phyloP scores from a whole-genome alignment of 495 filamentous ascomycete species.

The Penicillium turbatum region DNA sequence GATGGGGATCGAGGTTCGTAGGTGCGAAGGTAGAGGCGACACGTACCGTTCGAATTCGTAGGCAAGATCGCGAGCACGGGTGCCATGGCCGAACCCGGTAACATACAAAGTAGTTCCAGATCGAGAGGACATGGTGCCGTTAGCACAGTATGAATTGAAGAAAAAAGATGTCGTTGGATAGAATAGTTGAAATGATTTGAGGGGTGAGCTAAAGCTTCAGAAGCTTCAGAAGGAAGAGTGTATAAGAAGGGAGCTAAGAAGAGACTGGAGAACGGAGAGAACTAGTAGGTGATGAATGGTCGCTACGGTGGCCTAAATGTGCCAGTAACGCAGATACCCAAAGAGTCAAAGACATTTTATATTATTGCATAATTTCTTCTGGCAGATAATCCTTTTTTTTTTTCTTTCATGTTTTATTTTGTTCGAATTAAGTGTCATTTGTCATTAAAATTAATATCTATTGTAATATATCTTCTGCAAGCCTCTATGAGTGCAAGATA shows the following conservation, averaged over 20 bases:
- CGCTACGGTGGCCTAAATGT: slow-evolving; percentile 6
- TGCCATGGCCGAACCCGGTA: slow-evolving; percentile 96
- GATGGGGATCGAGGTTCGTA: slow-evolving; percentile 8
- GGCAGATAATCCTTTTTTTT: neutral
- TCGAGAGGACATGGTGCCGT: slow-evolving; percentile 78
- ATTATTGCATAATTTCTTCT: neutral
- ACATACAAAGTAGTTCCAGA: slow-evolving; percentile 95
- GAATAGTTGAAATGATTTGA: neutral
- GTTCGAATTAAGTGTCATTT: too few relatives aligned
- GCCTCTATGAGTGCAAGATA: too few relatives aligned
- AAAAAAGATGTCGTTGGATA: neutral
- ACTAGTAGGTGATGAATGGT: slow-evolving; percentile 4
- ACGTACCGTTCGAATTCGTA: slow-evolving; percentile 99
- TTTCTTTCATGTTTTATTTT: neutral
- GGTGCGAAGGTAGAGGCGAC: slow-evolving; percentile 45
- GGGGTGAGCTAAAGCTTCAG: neutral
- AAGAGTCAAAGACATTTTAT: neutral
- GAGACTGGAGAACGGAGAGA: neutral
- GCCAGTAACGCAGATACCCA: slow-evolving; percentile 16
- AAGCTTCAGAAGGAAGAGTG: slow-evolving; percentile 6
- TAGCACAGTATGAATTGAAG: neutral
- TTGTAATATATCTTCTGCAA: too few relatives aligned
- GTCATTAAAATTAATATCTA: too few relatives aligned
- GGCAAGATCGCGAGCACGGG: slow-evolving; percentile 97
- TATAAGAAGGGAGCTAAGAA: neutral